These are phyloP conservation scores for Trichoderma asperellum DNA, from an alignment of 2,329 filamentous ascomycete genomes.

Conservation along the genomic window DNA sequence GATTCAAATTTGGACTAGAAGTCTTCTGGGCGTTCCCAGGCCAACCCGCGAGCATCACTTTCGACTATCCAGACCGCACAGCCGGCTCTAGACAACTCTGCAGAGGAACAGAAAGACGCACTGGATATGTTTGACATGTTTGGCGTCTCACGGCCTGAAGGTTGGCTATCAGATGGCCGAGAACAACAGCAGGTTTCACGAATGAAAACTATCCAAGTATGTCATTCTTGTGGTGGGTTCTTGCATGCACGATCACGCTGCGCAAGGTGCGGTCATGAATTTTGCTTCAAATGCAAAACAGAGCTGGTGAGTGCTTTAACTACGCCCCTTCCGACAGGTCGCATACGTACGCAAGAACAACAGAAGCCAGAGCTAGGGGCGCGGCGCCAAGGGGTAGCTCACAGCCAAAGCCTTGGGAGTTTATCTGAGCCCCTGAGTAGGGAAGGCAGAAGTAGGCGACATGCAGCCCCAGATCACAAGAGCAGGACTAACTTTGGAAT, in stretches of 20 bases:
- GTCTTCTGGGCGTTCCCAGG: background rate
- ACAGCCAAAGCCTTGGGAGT: constrained; percentile 8
- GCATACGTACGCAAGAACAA: background rate
- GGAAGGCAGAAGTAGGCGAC: background rate
- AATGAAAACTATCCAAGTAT: constrained; percentile 44
- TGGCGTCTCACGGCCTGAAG: constrained; percentile 50
- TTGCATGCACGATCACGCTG: constrained; percentile 48
- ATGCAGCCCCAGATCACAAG: background rate
- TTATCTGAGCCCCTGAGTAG: background rate
- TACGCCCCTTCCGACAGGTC: background rate
- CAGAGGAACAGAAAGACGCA: constrained; percentile 47
- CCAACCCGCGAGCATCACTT: constrained; percentile 15
- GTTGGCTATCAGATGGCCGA: constrained; percentile 51
- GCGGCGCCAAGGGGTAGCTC: background rate
- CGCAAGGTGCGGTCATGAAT: constrained; percentile 54
- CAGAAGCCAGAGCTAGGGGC: background rate
- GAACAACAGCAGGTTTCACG: constrained; percentile 31
- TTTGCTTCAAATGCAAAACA: constrained; percentile 53
- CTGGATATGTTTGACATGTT: constrained; percentile 53
- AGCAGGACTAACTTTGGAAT: background rate
- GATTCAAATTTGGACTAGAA: background rate
- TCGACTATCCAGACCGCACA: constrained; percentile 27
- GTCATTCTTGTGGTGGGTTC: constrained; percentile 54
- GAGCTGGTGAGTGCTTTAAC: constrained; percentile 36
- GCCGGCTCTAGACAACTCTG: constrained; percentile 41